Conservation (phyloP, 2,329 filamentous ascomycete genomes). For the Penicillium sp. region DNA sequence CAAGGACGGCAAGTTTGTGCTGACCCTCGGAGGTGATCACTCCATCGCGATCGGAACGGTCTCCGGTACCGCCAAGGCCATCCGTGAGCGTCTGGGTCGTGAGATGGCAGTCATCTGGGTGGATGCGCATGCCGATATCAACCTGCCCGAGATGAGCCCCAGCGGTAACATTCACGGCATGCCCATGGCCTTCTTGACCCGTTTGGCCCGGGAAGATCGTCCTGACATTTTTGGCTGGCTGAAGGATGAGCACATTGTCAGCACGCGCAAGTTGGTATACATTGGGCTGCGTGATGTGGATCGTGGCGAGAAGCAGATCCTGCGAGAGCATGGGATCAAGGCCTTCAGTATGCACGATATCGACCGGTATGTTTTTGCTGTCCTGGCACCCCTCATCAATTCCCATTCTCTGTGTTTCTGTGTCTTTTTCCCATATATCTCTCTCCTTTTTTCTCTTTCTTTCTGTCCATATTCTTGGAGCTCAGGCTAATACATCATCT, state of each 20-base stretch:
- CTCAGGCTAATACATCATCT: too few species aligned
- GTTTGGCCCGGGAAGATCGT: slow-evolving; percentile 68
- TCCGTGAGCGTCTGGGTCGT: slow-evolving; percentile 70
- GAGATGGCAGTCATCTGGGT: slow-evolving; percentile 98
- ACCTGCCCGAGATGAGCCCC: slow-evolving; percentile 81
- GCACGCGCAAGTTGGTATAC: slow-evolving; percentile 83
- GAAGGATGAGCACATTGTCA: slow-evolving; percentile 53
- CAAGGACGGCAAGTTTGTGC: slow-evolving; percentile 72
- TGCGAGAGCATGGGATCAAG: slow-evolving; percentile 83
- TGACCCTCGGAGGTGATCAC: slow-evolving; percentile 94
- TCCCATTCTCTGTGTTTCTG: too few species aligned
- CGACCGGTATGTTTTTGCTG: slow-evolving; percentile 58
- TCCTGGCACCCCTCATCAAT: not conserved
- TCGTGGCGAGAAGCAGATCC: slow-evolving; percentile 83
- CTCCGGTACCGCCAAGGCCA: slow-evolving; percentile 77
- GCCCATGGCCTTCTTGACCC: slow-evolving; percentile 88
- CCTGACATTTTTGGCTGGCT: slow-evolving; percentile 89
- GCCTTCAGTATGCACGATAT: slow-evolving; percentile 99
- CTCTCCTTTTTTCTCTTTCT: too few species aligned
- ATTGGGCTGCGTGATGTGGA: slow-evolving; percentile 94
- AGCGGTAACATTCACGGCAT: slow-evolving; percentile 97
- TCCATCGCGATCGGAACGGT: slow-evolving; percentile 93
- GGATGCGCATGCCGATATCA: slow-evolving; percentile 96
- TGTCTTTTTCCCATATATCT: too few species aligned
- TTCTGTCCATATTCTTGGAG: too few species aligned